phyloP scores from a whole-genome alignment of 495 filamentous ascomycete species.

The Polyplosphaeria fusca region DNA sequence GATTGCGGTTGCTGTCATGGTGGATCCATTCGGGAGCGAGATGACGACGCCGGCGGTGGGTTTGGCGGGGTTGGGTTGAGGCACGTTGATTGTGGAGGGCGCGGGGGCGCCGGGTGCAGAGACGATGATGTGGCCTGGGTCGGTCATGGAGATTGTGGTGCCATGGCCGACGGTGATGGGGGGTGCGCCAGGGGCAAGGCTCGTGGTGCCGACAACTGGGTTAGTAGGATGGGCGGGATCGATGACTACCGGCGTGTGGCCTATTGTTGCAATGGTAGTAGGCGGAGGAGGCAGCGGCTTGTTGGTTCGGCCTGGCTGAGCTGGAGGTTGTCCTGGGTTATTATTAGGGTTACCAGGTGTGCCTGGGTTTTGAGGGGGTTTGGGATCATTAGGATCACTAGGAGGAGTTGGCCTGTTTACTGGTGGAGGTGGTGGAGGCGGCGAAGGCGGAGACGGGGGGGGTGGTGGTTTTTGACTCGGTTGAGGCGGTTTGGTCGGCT shows the following conservation, averaged over 20 bases:
- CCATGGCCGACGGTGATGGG: conserved; percentile 8
- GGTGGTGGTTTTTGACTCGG: background rate
- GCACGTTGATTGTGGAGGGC: conserved; percentile 9
- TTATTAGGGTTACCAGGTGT: background rate
- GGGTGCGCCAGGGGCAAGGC: conserved; percentile 11
- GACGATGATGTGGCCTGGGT: conserved; percentile 18
- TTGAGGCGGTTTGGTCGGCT: background rate
- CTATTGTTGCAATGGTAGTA: conserved; percentile 20
- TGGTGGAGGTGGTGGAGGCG: background rate
- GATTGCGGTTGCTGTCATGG: conserved; percentile 11
- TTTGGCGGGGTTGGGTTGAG: background rate
- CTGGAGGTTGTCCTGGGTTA: background rate
- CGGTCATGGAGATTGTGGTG: conserved; percentile 8
- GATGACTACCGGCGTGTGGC: conserved; percentile 3
- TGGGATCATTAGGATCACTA: background rate
- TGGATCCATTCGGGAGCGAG: conserved; percentile 10
- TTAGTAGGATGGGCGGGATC: background rate
- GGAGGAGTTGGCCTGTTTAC: background rate
- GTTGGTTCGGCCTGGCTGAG: background rate
- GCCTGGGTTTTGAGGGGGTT: background rate
- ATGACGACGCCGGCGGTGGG: conserved; percentile 12
- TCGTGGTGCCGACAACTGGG: conserved; percentile 6
- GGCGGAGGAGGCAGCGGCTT: background rate
- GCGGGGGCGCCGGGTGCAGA: background rate
- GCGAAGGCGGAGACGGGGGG: background rate